Percentiles rank a stretch among this genome's conserved stretches.
Conservation (phyloP, 2,329 filamentous ascomycete species). For the Coccinonectria pachysandricola region DNA sequence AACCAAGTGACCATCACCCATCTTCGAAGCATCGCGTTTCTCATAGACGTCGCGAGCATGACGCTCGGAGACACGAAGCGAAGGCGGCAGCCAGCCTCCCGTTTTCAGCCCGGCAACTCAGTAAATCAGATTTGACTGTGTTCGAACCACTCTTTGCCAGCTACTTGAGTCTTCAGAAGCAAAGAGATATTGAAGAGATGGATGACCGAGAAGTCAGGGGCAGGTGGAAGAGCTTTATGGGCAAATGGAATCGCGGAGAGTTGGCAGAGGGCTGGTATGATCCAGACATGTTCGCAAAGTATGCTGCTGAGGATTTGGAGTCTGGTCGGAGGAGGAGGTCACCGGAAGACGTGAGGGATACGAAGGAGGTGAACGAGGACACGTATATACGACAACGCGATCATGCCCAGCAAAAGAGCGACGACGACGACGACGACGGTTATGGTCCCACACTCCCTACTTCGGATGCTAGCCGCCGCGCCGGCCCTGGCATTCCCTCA, state of each 20-base stretch:
- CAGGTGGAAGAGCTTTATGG: slow-evolving; percentile 86
- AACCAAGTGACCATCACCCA: slow-evolving; percentile 8
- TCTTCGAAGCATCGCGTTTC: slow-evolving; percentile 16
- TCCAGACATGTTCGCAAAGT: slow-evolving; percentile 50
- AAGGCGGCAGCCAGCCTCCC: slow-evolving; percentile 38
- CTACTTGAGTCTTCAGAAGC: slow-evolving; percentile 84
- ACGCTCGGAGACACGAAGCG: slow-evolving; percentile 6
- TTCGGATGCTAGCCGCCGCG: slow-evolving; percentile 14
- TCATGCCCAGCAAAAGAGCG: slow-evolving; percentile 17
- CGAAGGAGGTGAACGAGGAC: slow-evolving; percentile 5
- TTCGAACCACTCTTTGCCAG: slow-evolving; percentile 68
- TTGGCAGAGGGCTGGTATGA: slow-evolving; percentile 92
- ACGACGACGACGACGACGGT: slow-evolving; percentile 42
- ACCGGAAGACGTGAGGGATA: slow-evolving; percentile 4
- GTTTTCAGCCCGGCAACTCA: slow-evolving; percentile 53
- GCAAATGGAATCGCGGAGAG: slow-evolving; percentile 85
- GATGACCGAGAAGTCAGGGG: slow-evolving; percentile 67
- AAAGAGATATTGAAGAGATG: slow-evolving; percentile 56
- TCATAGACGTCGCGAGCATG: slow-evolving; percentile 14
- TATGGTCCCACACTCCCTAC: slow-evolving; percentile 35
- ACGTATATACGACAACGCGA: slow-evolving; percentile 8
- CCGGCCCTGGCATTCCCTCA: slow-evolving; percentile 56
- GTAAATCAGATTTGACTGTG: slow-evolving; percentile 54
- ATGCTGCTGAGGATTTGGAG: slow-evolving; percentile 19
- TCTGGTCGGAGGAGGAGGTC: slow-evolving; percentile 1